phyloP scores from a whole-genome alignment of 768 basidiomycete genomes.

The Podaxis rugospora region DNA sequence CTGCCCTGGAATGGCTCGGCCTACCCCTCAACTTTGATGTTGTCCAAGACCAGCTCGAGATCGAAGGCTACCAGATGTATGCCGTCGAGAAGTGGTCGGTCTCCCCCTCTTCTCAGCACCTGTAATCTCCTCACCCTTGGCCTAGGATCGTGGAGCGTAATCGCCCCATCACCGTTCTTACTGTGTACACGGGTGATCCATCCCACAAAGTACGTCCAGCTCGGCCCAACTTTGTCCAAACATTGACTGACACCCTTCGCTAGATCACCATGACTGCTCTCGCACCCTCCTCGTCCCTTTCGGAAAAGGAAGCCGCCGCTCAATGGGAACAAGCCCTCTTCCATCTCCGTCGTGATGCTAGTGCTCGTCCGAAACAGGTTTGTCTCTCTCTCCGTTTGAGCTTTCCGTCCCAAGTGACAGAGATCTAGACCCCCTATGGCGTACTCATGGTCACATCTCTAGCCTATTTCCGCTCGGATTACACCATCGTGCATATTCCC shows the following conservation, averaged over 20 bases:
- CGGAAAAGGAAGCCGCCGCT: constrained; percentile 26
- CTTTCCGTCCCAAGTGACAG: background rate
- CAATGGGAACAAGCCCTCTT: constrained; percentile 57
- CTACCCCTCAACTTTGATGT: constrained; percentile 43
- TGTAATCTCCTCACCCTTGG: background rate
- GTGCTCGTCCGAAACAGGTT: constrained; percentile 71
- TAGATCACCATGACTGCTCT: constrained; percentile 62
- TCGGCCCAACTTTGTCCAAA: background rate
- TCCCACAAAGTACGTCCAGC: constrained; percentile 48
- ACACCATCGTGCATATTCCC: constrained; percentile 78
- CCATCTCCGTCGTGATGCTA: constrained; percentile 54
- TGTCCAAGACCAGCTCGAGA: constrained; percentile 40
- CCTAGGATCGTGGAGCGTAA: constrained; percentile 65
- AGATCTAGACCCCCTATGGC: constrained; percentile 54
- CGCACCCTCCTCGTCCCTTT: constrained; percentile 37
- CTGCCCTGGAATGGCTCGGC: constrained; percentile 35
- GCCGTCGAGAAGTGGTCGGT: constrained; percentile 81
- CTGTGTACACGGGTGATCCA: constrained; percentile 75
- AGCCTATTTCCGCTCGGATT: constrained; percentile 85
- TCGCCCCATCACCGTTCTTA: constrained; percentile 54
- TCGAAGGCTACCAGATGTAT: constrained; percentile 74
- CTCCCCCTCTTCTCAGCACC: background rate
- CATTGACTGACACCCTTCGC: background rate
- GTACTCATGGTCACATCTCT: constrained; percentile 78
- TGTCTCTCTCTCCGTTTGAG: constrained; percentile 6